Evolutionary conservation across 331 rosid species (phyloP).

Genomic region (Acacia pycnantha): DNA sequence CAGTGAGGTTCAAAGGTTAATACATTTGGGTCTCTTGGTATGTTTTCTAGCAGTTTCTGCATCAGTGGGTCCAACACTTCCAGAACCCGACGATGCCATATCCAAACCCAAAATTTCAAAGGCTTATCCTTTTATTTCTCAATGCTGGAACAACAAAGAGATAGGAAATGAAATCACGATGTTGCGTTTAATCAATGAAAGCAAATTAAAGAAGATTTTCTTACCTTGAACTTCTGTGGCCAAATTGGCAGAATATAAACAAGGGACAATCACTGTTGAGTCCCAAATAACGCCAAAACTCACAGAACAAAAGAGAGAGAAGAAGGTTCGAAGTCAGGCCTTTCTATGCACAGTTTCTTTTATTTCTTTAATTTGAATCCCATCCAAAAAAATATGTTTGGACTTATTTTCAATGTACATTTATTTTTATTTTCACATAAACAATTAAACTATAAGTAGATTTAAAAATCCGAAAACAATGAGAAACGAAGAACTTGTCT

Average conservation of each 20-base stretch:
- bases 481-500: background rate
- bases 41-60: constrained; percentile 58
- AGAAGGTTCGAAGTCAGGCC: too few species aligned
- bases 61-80: constrained; percentile 76
- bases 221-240: too few species aligned
- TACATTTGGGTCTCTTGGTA: constrained; percentile 93
- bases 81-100: constrained; percentile 73
- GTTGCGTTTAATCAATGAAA: too few species aligned
- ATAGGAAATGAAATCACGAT: background rate
- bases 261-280: too few species aligned
- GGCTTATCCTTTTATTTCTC: background rate
- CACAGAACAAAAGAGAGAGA: too few species aligned
- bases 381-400: background rate
- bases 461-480: background rate
- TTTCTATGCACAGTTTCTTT: background rate
- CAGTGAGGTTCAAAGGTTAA: constrained; percentile 11
- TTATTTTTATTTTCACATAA: background rate
- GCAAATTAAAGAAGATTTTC: too few species aligned
- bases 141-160: background rate
- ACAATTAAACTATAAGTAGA: background rate
- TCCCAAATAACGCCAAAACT: too few species aligned
- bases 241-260: too few species aligned
- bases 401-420: background rate
- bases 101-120: constrained; percentile 49
- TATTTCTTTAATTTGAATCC: background rate